phyloP scores from a whole-genome alignment of 1,284 basidiomycete genomes.

The Melampsora americana region DNA sequence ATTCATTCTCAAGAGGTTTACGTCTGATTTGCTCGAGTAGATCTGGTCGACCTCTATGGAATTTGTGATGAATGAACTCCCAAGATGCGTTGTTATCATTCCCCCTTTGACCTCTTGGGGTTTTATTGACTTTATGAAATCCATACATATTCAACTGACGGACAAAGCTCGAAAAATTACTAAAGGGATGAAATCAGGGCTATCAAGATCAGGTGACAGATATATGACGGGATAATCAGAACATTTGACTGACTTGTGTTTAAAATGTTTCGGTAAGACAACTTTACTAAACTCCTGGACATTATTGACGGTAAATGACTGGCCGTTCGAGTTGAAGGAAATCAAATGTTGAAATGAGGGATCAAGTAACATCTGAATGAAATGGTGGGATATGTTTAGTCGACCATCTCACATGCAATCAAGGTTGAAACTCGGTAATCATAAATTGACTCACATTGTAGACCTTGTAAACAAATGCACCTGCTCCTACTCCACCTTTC shows the following conservation, averaged over 20 bases:
- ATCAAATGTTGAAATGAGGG: conserved; percentile 45
- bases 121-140: conserved; percentile 60
- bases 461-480: conserved; percentile 46
- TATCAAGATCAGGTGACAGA: neutral
- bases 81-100: conserved; percentile 75
- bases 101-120: conserved; percentile 74
- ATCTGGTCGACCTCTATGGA: conserved; percentile 73
- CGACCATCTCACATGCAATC: too few relatives aligned
- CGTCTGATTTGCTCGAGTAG: conserved; percentile 79
- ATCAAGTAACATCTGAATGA: conserved; percentile 44
- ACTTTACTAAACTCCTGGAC: conserved; percentile 53
- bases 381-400: neutral
- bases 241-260: conserved; percentile 49
- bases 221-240: neutral
- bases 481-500: conserved; percentile 27
- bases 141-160: conserved; percentile 83
- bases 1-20: conserved; percentile 66
- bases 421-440: too few relatives aligned
- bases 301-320: conserved; percentile 48
- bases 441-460: conserved; percentile 42
- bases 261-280: conserved; percentile 55
- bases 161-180: conserved; percentile 80
- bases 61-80: conserved; percentile 85
- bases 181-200: conserved; percentile 25
- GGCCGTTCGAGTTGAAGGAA: conserved; percentile 42